Percentiles rank a stretch among this genome's conserved stretches.
These are phyloP conservation scores for Syzygium malaccense DNA, from an alignment of 441 rosid species.

Conservation along the genomic window DNA sequence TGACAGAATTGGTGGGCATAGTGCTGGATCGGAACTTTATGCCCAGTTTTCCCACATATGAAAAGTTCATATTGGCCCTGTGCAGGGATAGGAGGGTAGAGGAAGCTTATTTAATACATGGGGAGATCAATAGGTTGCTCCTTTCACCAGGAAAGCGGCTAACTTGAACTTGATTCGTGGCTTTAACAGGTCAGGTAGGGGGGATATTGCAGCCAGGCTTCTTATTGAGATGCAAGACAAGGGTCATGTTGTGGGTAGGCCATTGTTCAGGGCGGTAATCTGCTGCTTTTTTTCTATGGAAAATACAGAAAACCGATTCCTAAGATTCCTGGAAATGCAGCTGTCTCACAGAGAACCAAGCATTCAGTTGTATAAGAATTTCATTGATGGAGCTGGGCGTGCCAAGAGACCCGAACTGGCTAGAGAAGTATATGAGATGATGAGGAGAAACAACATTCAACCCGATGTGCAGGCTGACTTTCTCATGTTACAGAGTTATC, in stretches of 20 bases:
- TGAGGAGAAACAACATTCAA: constrained; percentile 37
- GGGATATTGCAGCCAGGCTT: constrained; percentile 57
- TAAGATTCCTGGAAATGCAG: constrained; percentile 44
- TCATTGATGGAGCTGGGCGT: constrained; percentile 74
- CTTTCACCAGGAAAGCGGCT: constrained; percentile 9
- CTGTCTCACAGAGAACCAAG: constrained; percentile 28
- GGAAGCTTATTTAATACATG: constrained; percentile 52
- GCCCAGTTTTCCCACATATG: constrained; percentile 27
- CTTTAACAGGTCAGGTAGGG: constrained; percentile 35
- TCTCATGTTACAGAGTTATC: constrained; percentile 55
- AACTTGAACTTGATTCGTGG: constrained; percentile 46
- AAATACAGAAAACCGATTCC: constrained; percentile 29
- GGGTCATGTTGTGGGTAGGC: constrained; percentile 21
- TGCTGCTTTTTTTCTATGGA: constrained; percentile 38
- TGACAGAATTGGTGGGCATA: constrained; percentile 41
- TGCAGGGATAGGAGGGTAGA: constrained; percentile 45
- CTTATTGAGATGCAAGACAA: constrained; percentile 75
- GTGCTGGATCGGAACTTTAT: constrained; percentile 32
- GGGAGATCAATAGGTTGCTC: constrained; percentile 30
- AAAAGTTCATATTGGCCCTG: constrained; percentile 46
- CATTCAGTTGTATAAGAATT: constrained; percentile 30
- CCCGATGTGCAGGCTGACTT: constrained; percentile 35
- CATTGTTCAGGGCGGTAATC: constrained; percentile 46
- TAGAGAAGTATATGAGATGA: constrained; percentile 50
- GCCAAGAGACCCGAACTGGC: constrained; percentile 65